phyloP scores from a whole-genome alignment of 345 rosid species.

The Boechera retrofracta region DNA sequence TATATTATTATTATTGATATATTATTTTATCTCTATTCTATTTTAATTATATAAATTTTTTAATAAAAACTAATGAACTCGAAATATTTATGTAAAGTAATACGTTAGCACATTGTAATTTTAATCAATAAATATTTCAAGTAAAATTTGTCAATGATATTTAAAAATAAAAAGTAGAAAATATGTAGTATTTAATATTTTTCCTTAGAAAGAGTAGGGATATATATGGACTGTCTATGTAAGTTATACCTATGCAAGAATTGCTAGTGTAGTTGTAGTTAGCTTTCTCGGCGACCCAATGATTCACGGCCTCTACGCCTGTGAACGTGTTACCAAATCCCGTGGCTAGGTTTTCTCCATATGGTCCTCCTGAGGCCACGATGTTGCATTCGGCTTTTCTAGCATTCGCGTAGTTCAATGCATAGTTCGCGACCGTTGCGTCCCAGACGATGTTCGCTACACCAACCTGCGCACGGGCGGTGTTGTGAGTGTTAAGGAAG shows the following conservation, averaged over 20 bases:
- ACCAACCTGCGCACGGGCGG: conserved; percentile 49
- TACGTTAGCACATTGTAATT: too few relatives aligned
- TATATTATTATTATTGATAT: too few relatives aligned
- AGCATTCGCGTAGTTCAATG: conserved; percentile 46
- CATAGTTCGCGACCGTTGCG: conserved; percentile 45
- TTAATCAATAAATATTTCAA: too few relatives aligned
- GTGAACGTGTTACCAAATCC: conserved; percentile 23
- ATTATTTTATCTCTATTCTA: too few relatives aligned
- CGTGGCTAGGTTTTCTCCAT: conserved; percentile 68
- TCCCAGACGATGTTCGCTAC: conserved; percentile 56
- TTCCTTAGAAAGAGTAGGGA: too few relatives aligned
- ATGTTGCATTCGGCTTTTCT: conserved; percentile 52
- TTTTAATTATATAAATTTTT: too few relatives aligned
- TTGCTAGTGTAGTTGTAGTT: conserved; percentile 53
- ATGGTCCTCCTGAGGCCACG: conserved; percentile 54
- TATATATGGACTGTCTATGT: background rate
- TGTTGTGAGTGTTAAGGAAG: conserved; percentile 55
- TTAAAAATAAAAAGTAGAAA: too few relatives aligned
- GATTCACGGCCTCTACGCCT: conserved; percentile 47
- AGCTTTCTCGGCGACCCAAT: conserved; percentile 62
- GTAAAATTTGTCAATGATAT: too few relatives aligned
- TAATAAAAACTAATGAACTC: too few relatives aligned
- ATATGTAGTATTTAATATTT: too few relatives aligned
- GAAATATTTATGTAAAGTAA: too few relatives aligned
- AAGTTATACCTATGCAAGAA: conserved; percentile 45